Evolutionary conservation across 2,329 filamentous ascomycete genomes (phyloP), one percentile per base, ranked within the genome.

Genomic region (Westerdykella ornata): DNA sequence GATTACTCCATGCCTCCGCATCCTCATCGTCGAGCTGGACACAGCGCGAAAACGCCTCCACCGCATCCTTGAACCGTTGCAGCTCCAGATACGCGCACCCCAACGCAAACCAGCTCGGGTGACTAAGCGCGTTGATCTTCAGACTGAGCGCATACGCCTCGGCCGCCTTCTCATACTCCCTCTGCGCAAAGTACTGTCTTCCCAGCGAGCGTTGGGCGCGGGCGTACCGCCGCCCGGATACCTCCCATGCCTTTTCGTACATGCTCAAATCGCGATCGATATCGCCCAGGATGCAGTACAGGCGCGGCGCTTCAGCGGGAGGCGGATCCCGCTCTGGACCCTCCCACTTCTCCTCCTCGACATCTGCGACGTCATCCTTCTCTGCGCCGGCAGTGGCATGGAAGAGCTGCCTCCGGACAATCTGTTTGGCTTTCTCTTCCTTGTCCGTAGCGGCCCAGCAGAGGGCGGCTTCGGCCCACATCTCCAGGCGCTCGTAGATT

Each of bases 251-350:
- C 12, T 83, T 84, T 49, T 86, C 78, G 68, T 94, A 98, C 68
- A 89, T 79, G 8, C 69, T 63, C 0, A 83, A 75, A 8, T 92
- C 77, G 16, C 81, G 73, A 51, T 94, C 86, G 13, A 98, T 75
- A 53, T 98, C 92, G 14, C 90, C 92, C 1, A 98, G 72, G 43
- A 98, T 96, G 60, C 90, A 97, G 71, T 89, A 90, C 4, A 97
- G 70, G 0, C 92, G 80, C 0, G 92, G 85, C 1, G 90, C 87
- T 59, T 97, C 87, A 1, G 84, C 75, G 0, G 88, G 88, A 0
- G 85, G 70, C 0, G 86, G 84, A 4, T 76, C 69, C 1, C 82
- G 73, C 54, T 87, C 82, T 1, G 81, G 73, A 0, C 88, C 88
- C 68, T 82, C 67, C 82, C 78, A 65, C 59, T 58, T 68, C 47